These are phyloP conservation scores for Amorphotheca resinae DNA, from an alignment of 495 filamentous ascomycete species.

Conservation along the genomic window DNA sequence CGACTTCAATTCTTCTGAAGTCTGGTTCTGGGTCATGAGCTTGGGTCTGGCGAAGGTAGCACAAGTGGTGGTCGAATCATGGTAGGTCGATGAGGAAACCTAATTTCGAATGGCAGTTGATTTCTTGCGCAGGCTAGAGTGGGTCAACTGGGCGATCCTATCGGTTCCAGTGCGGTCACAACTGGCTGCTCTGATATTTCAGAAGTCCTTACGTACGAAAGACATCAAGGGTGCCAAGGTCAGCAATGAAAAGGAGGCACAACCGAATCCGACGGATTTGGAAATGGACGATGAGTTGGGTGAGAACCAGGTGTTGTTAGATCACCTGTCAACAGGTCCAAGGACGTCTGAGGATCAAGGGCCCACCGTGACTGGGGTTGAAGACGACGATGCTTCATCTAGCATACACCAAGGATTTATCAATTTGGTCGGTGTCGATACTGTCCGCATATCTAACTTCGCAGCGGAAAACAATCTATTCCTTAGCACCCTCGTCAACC, in stretches of 20 bases:
- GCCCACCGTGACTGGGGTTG: too few relatives aligned
- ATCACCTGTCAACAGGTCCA: background rate
- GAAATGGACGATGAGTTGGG: background rate
- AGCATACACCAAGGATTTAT: background rate
- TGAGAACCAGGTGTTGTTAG: background rate
- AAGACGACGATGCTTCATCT: background rate
- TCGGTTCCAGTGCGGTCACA: background rate
- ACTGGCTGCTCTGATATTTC: background rate
- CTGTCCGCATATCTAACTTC: background rate
- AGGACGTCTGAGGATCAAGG: background rate
- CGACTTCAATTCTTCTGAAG: background rate
- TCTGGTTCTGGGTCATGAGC: background rate
- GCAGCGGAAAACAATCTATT: background rate
- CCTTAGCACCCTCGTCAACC: background rate
- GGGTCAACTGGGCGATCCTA: background rate
- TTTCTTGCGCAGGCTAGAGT: background rate
- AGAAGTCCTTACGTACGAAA: background rate
- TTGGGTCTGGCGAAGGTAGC: background rate
- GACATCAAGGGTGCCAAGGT: background rate
- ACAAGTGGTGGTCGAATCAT: background rate
- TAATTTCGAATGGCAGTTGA: background rate
- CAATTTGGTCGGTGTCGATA: background rate
- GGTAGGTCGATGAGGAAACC: background rate
- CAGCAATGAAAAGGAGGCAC: background rate
- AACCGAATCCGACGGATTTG: background rate